phyloP scores from a whole-genome alignment of 2,329 filamentous ascomycete species.

The Sporothrix variecibatus region DNA sequence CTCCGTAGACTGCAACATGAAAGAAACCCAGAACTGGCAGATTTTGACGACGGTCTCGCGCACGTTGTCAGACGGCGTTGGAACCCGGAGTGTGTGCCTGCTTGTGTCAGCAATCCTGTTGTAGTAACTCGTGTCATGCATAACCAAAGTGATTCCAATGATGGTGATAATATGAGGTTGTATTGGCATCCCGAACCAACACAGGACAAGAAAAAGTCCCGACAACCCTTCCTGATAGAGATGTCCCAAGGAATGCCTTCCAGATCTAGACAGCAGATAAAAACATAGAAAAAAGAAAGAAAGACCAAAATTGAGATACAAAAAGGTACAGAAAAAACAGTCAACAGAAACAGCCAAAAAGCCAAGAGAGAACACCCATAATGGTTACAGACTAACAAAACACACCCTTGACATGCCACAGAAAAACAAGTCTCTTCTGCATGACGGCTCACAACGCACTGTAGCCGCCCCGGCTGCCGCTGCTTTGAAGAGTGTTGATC shows the following conservation, averaged over 20 bases:
- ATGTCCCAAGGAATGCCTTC: neutral
- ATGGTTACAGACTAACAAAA: neutral
- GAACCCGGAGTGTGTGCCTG: neutral
- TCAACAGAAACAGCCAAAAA: neutral
- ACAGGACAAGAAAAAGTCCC: too few species aligned
- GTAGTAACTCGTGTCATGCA: neutral
- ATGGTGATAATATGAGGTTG: too few species aligned
- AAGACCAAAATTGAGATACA: neutral
- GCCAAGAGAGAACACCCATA: neutral
- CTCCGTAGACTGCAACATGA: too few species aligned
- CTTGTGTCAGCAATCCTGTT: neutral
- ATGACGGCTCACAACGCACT: conserved; percentile 72
- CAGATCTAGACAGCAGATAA: neutral
- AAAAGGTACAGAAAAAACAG: neutral
- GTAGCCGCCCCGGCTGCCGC: conserved; percentile 85
- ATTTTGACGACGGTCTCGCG: neutral
- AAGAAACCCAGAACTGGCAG: too few species aligned
- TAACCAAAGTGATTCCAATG: neutral
- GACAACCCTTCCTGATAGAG: neutral
- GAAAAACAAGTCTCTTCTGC: neutral
- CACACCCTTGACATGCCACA: neutral
- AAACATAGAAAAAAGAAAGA: neutral
- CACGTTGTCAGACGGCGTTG: neutral
- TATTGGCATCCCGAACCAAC: too few species aligned
- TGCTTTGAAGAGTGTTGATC: conserved; percentile 79